Base-by-base conservation (phyloP, 139 green algal species). In the Micractinium sp. region DNA sequence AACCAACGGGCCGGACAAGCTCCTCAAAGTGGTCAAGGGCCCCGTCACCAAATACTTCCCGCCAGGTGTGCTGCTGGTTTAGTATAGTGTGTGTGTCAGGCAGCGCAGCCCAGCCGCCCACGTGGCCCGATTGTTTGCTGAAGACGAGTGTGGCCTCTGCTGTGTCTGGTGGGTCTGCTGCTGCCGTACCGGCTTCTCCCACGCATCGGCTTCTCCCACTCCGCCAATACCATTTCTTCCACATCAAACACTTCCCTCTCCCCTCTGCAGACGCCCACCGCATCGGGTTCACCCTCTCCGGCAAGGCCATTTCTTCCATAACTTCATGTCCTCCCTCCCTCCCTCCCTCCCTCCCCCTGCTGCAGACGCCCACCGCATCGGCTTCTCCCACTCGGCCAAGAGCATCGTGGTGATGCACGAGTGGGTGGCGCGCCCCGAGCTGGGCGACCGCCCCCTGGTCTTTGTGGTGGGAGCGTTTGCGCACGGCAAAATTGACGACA, bases 391-490 rank as follows among this genome's bases (percentile, higher is more conserved):
- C 79, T 94, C 89, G 41, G 94, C 97, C 0, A 87, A 87, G 83
- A 87, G 60, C 13, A 67, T 87, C 1, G 83, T 87, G 38, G 36
- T 67, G 23, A 87, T 87, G 83, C 83, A 87, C 16, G 67, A 87
- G 63, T 87, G 38, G 38, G 83, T 87, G 83, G 35, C 61, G 66
- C 63, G 67, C 27, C 82, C 83, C 1, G 83, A 87, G 83, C 29
- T 87, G 5, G 88, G 92, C 12, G 92, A 93, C 22, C 71, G 88
- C 38, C 89, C 95, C 22, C 85, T 97, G 0, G 96, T 98, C 36
- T 99, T 99, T 93, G 93, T 97, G 76, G 93, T 99, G 39, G 98
- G 98, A 3, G 98, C 95, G 0, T 98, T 99, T 89, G 95, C 97
- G 27, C 96, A 99, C 90, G 98, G 98, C 22, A 87, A 87, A 84